Evolutionary conservation across 371 early-diverging fungal genomes (phyloP).

Genomic region (Modicella reniformis): DNA sequence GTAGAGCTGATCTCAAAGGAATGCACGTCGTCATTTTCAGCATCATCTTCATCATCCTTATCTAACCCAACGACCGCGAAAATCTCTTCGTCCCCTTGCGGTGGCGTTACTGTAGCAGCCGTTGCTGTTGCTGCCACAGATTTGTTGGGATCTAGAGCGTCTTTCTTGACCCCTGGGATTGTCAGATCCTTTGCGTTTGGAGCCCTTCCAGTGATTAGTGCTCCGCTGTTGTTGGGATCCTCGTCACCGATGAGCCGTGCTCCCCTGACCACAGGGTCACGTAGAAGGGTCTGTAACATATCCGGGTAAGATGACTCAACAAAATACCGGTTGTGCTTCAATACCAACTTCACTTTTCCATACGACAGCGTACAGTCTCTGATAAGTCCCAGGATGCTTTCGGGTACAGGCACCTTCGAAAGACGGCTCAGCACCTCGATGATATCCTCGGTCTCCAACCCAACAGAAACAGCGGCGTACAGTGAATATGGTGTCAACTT

Average conservation of each 20-base stretch:
- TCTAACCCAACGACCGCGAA: conserved; percentile 69
- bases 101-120: conserved; percentile 23
- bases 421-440: conserved; percentile 92
- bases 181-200: conserved; percentile 71
- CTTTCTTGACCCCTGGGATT: conserved; percentile 66
- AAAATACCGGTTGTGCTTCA: conserved; percentile 95
- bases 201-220: conserved; percentile 55
- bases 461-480: conserved; percentile 99
- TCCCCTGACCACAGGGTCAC: conserved; percentile 80
- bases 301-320: conserved; percentile 91
- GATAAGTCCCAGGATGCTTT: conserved; percentile 88
- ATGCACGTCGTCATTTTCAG: conserved; percentile 77
- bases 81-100: conserved; percentile 58
- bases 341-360: conserved; percentile 97
- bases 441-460: conserved; percentile 95
- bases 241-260: conserved; percentile 69
- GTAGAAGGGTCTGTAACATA: conserved; percentile 84
- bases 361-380: conserved; percentile 91
- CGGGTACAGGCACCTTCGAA: conserved; percentile 91
- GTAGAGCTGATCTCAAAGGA: conserved; percentile 88
- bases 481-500: conserved; percentile 97
- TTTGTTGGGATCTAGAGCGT: conserved; percentile 43
- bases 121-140: conserved; percentile 39
- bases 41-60: conserved; percentile 75
- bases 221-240: conserved; percentile 26